Evolutionary conservation across 345 rosid species (phyloP), one percentile per base, ranked within the genome.

Genomic region (Murraya koenigii): DNA sequence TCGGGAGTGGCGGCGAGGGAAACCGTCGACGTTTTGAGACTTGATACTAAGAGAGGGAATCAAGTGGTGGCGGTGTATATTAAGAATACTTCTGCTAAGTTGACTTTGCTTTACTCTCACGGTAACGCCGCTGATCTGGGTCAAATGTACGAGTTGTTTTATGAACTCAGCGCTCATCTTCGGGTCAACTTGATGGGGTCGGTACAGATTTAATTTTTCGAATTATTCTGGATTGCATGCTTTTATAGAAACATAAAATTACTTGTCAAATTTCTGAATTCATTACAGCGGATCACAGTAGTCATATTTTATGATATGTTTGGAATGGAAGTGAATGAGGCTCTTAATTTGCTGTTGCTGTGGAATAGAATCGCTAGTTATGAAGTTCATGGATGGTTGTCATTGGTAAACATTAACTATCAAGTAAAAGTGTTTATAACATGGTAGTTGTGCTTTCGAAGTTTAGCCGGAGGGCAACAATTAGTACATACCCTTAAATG

Each of bases 81-180:
- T 56, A 88, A 87, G 88, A 95, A 93, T 66, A 94, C 92, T 36
- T 62, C 84, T 15, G 99, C 99, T n/a, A 78, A 89, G 28, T 85
- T 93, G 76, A 93, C 98, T 4, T 55, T 93, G 56, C 88, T 93
- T 20, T 93, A 93, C 80, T 93, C 98, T 1, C 98, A 95, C 44
- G 98, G 98, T 14, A 95, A 95, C 83, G 98, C 98, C 8, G 98
- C 98, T 52, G 99, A 95, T 92, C 91, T 95, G 72, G 97, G 97
- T 4, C 97, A 95, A 86, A 90, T 93, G 93, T 88, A 82, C 73
- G 96, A 93, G 81, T 84, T 95, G 79, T 93, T 92, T 77, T 61
- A 75, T 35, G 94, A 93, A 64, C 93, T 95, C 76, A 92, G 94
- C 54, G 71, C 86, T 66, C 97, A 90, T 85, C 92, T 95, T 44